These are phyloP conservation scores for Trypanosoma boissoni DNA, from an alignment of 208 protist genomes.

Conservation along the genomic window DNA sequence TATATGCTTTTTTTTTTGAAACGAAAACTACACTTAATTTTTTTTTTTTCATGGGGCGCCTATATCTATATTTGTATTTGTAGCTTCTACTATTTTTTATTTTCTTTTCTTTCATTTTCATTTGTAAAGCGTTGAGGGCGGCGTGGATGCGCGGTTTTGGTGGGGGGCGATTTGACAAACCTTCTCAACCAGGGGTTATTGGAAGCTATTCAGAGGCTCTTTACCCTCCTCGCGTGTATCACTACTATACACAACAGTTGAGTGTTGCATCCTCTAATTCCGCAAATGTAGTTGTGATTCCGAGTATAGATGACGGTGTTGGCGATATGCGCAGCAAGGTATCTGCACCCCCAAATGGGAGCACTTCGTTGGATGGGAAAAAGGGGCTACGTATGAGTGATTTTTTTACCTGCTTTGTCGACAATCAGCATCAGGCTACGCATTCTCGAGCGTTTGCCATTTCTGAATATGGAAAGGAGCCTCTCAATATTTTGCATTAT, in stretches of 20 bases:
- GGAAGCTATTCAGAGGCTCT: slow-evolving; percentile 58
- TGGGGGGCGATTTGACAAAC: slow-evolving; percentile 31
- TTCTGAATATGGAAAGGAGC: slow-evolving; percentile 29
- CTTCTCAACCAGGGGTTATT: slow-evolving; percentile 33
- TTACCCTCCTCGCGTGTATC: slow-evolving; percentile 72
- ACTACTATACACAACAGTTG: slow-evolving; percentile 50
- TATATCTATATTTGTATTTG: background rate
- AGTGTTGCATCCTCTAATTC: background rate
- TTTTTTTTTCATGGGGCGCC: background rate
- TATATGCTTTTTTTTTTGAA: background rate
- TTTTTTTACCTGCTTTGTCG: slow-evolving; percentile 69
- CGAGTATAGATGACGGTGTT: slow-evolving; percentile 60
- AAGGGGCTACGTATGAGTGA: slow-evolving; percentile 39
- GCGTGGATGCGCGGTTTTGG: slow-evolving; percentile 25
- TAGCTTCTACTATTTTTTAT: background rate
- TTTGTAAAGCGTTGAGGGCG: background rate
- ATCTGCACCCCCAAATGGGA: slow-evolving; percentile 7
- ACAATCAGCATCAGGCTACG: slow-evolving; percentile 1
- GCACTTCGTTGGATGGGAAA: slow-evolving; percentile 21
- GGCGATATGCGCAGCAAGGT: slow-evolving; percentile 14
- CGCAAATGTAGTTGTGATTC: slow-evolving; percentile 34
- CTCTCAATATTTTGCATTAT: slow-evolving; percentile 81
- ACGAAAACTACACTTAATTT: background rate
- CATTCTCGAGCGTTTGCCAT: slow-evolving; percentile 17
- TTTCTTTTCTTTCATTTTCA: background rate